Percentiles rank a stretch among this genome's conserved stretches.
Evolutionary conservation across 2,329 filamentous ascomycete genomes (phyloP).

Genomic region (Colletotrichum ledebouriae): DNA sequence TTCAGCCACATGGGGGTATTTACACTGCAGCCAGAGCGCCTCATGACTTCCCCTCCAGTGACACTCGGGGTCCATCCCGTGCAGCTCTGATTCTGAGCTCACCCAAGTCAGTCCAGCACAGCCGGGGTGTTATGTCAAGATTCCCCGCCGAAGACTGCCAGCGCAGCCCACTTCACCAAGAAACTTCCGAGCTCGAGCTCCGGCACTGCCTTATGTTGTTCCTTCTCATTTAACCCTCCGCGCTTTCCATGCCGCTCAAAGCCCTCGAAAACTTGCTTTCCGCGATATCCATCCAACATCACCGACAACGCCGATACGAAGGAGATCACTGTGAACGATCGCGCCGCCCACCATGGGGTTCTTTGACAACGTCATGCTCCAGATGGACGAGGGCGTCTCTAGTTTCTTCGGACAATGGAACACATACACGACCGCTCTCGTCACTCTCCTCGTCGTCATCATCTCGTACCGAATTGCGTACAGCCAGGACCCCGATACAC

Average conservation of each 20-base stretch:
- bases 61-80: constrained; percentile 15
- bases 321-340: constrained; percentile 9
- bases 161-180: constrained; percentile 38
- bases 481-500: constrained; percentile 86
- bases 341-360: constrained; percentile 54
- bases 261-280: constrained; percentile 16
- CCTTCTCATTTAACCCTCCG: constrained; percentile 12
- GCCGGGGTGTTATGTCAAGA: constrained; percentile 37
- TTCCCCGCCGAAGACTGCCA: constrained; percentile 38
- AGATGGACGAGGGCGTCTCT: constrained; percentile 79
- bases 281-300: not conserved
- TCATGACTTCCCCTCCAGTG: constrained; percentile 1
- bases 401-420: constrained; percentile 85
- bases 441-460: constrained; percentile 74
- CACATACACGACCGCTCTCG: constrained; percentile 79
- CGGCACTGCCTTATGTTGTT: constrained; percentile 34
- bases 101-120: constrained; percentile 16
- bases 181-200: constrained; percentile 39
- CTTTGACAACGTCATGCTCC: constrained; percentile 70
- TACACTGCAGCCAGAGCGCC: not conserved
- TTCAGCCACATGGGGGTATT: no score
- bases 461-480: constrained; percentile 79
- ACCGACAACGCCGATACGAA: constrained; percentile 14
- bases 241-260: constrained; percentile 40
- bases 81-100: constrained; percentile 29